These are phyloP conservation scores for Metschnikowia similis DNA, from an alignment of 805 yeast genomes.

Conservation along the genomic window DNA sequence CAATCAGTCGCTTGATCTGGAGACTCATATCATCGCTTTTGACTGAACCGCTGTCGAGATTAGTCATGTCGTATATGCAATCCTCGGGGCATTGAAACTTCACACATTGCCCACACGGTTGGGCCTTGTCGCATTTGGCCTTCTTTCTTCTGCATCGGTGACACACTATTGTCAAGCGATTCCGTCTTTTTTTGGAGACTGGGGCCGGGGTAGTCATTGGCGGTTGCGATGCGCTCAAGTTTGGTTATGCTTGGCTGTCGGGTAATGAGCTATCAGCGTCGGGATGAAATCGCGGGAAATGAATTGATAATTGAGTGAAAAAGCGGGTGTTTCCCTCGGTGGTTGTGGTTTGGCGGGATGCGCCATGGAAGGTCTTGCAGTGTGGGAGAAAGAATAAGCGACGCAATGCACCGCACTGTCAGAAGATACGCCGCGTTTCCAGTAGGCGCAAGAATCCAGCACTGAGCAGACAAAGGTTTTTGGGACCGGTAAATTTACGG, in stretches of 20 bases:
- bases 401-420: slow-evolving; percentile 3
- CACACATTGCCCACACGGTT: slow-evolving; percentile 14
- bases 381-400: slow-evolving; percentile 2
- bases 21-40: not conserved
- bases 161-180: slow-evolving; percentile 15
- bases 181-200: slow-evolving; percentile 8
- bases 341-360: not conserved
- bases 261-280: not conserved
- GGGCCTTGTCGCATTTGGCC: slow-evolving; percentile 12
- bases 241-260: not conserved
- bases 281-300: not conserved
- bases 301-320: not conserved
- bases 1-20: slow-evolving; percentile 1
- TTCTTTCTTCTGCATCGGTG: slow-evolving; percentile 16
- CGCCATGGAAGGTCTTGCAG: not conserved
- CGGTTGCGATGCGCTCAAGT: not conserved
- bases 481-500: not conserved
- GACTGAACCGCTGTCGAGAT: not conserved
- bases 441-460: not conserved
- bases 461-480: not conserved
- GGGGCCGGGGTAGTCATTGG: not conserved
- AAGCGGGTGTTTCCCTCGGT: not conserved
- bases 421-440: not conserved
- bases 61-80: slow-evolving; percentile 11
- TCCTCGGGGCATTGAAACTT: slow-evolving; percentile 11